Evolutionary conservation across 2,329 filamentous ascomycete genomes (phyloP).

Genomic region (Sarocladiaceae sp.): DNA sequence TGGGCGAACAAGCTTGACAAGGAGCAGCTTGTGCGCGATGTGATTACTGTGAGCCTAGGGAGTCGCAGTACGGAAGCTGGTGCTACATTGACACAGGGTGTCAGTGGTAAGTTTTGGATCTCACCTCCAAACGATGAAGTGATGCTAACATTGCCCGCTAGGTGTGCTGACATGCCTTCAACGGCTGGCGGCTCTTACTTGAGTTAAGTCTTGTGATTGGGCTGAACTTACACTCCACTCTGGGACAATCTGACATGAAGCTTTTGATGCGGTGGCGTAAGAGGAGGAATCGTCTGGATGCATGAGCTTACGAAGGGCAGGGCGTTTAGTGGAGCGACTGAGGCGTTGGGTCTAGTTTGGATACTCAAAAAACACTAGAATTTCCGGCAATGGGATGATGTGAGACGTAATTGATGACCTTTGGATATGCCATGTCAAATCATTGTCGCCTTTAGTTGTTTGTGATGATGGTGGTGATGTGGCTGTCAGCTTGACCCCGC

Average conservation of each 20-base stretch:
- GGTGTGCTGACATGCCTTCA: constrained; percentile 40
- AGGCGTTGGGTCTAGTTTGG: neutral
- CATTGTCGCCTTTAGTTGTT: too few species aligned
- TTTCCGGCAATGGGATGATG: neutral
- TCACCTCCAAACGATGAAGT: constrained; percentile 10
- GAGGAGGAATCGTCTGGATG: neutral
- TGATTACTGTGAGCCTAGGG: constrained; percentile 82
- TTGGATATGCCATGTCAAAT: too few species aligned
- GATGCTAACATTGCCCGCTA: constrained; percentile 14
- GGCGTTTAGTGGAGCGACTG: neutral
- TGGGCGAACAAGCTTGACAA: constrained; percentile 80
- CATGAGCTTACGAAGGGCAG: constrained; percentile 1
- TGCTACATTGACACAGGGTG: constrained; percentile 82
- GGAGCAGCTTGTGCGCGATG: constrained; percentile 52
- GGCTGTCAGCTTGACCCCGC: neutral
- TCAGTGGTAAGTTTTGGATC: constrained; percentile 76
- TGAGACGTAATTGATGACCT: too few species aligned
- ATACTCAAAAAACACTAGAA: neutral
- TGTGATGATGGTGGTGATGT: neutral
- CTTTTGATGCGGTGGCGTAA: too few species aligned
- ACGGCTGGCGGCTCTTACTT: constrained; percentile 28
- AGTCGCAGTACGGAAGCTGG: constrained; percentile 84
- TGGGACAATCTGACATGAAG: too few species aligned
- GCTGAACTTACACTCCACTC: too few species aligned
- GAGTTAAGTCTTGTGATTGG: neutral